Conservation (phyloP, 352 stramenopile species). For the Globisporangium megalacanthum region DNA sequence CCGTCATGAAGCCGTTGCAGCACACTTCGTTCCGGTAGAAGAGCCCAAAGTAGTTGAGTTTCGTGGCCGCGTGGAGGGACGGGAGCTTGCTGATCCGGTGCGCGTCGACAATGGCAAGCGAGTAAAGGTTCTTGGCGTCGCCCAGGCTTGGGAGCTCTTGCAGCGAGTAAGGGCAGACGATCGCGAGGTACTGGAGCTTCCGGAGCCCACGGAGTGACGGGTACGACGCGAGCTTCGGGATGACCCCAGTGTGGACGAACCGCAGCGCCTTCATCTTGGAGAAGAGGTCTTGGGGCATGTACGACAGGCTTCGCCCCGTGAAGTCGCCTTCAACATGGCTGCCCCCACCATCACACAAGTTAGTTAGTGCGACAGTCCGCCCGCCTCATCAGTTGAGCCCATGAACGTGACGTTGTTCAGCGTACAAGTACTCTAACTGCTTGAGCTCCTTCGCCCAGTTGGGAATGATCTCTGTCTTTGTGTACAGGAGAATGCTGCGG, state of each 20-base stretch:
- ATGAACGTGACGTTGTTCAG: background rate
- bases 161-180: conserved; percentile 18
- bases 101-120: conserved; percentile 23
- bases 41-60: conserved; percentile 7
- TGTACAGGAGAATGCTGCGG: conserved; percentile 28
- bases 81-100: conserved; percentile 19
- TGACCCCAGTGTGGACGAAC: conserved; percentile 30
- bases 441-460: conserved; percentile 22
- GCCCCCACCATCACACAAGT: background rate
- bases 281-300: conserved; percentile 28
- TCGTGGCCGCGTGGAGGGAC: conserved; percentile 10
- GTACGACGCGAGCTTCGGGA: conserved; percentile 21
- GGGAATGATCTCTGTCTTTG: conserved; percentile 21
- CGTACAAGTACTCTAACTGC: conserved; percentile 30
- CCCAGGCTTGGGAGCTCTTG: conserved; percentile 25
- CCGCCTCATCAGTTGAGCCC: no score
- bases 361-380: background rate
- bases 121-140: conserved; percentile 18
- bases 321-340: conserved; percentile 33
- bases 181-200: conserved; percentile 25
- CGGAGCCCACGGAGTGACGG: conserved; percentile 26
- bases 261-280: conserved; percentile 26
- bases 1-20: conserved; percentile 15
- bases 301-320: conserved; percentile 22
- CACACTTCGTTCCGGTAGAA: conserved; percentile 12